Evolutionary conservation across 176 grass and related monocot genomes (phyloP).

Genomic region (Aegilops sharonensis): DNA sequence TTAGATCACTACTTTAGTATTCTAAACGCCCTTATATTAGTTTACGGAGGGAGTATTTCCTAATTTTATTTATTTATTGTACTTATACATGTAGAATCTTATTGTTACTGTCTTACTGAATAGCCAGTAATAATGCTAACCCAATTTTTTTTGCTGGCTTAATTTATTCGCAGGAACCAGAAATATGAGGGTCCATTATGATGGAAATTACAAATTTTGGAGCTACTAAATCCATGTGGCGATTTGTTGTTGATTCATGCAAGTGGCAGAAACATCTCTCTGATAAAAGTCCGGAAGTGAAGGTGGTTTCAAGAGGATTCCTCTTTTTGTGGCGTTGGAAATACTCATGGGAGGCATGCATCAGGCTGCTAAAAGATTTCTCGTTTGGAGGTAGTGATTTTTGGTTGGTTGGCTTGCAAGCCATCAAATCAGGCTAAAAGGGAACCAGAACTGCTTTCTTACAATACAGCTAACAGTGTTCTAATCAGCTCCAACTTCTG

Average conservation of each 20-base stretch:
- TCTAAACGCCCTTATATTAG: too few relatives aligned
- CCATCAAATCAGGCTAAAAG: background rate
- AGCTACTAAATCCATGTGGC: background rate
- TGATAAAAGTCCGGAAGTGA: background rate
- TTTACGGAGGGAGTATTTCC: too few relatives aligned
- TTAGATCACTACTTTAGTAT: too few relatives aligned
- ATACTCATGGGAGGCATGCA: too few relatives aligned
- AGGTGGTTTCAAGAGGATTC: too few relatives aligned
- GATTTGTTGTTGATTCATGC: background rate
- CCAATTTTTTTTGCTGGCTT: background rate
- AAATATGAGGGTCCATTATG: background rate
- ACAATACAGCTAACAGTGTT: too few relatives aligned
- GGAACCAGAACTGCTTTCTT: background rate
- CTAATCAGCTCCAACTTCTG: too few relatives aligned
- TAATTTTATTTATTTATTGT: too few relatives aligned
- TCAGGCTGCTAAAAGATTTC: background rate
- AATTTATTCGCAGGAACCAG: background rate
- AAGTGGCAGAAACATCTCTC: background rate
- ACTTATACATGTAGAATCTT: too few relatives aligned
- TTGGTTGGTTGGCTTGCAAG: background rate
- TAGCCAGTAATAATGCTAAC: background rate
- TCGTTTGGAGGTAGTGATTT: background rate
- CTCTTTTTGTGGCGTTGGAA: too few relatives aligned
- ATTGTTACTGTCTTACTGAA: background rate
- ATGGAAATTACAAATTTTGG: background rate